Base-by-base conservation (phyloP, 164 flowering plant species). In the Nymphaea colorata region DNA sequence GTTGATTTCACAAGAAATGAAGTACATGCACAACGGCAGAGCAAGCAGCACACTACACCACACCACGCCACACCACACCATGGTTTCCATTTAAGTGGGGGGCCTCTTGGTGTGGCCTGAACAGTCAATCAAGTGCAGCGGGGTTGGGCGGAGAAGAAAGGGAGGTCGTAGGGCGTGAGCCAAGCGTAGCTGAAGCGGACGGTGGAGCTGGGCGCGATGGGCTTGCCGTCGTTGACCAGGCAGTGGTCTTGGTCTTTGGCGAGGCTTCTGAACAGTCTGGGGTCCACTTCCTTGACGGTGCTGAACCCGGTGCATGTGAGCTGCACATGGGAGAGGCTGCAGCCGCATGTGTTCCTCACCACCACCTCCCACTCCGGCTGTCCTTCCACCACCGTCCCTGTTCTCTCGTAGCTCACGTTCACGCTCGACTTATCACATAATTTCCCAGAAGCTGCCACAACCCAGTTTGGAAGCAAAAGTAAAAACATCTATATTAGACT, bases 291-390 rank as follows among this genome's bases (percentile, higher is more conserved):
- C 64, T 41, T 41, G 61, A 41, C 62, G 44, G 44, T 67, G 62
- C 69, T 67, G 62, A 67, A 67, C 8, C 69, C 69, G 3, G 25
- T 12, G 44, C 69, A 67, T 14, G 42, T 10, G 45, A 67, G 45
- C 17, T 41, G 25, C 11, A 67, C 44, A 59, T 67, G 11, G 3
- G 69, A 55, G 14, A 47, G 69, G 43, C 62, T 17, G 62, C 69
- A 67, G 44, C n/a, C 41, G 62, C 69, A 67, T 55, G 36, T 67
- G 69, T 67, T 67, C 61, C 7, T 36, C n/a, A 59, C 57, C 61
- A 44, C 57, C 63, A 67, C 63, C 25, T 53, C 69, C 17, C 16
- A 67, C 14, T 67, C 62, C 2, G 69, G 51, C 15, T 8, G 15
- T 43, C 51, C 51, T 55, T 7, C 10, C 25, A 59, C 62, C 4